Evolutionary conservation across 179 eudicot species (phyloP).

Genomic region (Pouteria campechiana): DNA sequence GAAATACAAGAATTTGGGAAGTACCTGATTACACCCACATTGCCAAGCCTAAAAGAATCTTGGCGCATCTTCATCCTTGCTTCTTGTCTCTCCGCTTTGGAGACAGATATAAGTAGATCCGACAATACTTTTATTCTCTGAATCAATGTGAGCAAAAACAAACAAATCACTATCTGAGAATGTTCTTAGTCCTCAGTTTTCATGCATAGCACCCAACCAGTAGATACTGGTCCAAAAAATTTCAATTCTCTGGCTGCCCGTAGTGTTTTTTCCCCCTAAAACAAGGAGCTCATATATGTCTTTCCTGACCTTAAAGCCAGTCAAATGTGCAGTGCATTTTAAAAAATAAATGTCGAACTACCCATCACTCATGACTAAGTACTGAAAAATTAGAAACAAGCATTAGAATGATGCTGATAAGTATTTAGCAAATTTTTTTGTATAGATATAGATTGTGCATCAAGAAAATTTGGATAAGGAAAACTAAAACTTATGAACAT

Average conservation of each 20-base stretch:
- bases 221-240: not conserved
- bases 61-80: conserved; percentile 95
- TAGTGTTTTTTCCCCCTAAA: too few species aligned
- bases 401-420: too few species aligned
- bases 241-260: too few species aligned
- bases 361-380: too few species aligned
- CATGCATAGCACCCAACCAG: conserved; percentile 2
- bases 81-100: conserved; percentile 99
- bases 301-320: not conserved
- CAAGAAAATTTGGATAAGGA: too few species aligned
- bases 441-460: too few species aligned
- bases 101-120: conserved; percentile 74
- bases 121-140: conserved; percentile 50
- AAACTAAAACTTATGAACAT: too few species aligned
- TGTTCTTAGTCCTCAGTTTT: too few species aligned
- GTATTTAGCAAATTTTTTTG: too few species aligned
- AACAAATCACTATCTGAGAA: not conserved
- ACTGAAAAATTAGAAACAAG: too few species aligned
- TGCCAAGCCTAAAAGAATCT: conserved; percentile 93
- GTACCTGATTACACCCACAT: conserved; percentile 91
- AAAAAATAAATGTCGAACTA: too few species aligned
- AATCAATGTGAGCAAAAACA: conserved; percentile 8
- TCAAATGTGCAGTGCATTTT: not conserved
- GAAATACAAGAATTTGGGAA: not conserved
- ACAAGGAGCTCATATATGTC: not conserved